Base-by-base conservation (phyloP, 768 basidiomycete genomes). In the Suillus tomentosus region DNA sequence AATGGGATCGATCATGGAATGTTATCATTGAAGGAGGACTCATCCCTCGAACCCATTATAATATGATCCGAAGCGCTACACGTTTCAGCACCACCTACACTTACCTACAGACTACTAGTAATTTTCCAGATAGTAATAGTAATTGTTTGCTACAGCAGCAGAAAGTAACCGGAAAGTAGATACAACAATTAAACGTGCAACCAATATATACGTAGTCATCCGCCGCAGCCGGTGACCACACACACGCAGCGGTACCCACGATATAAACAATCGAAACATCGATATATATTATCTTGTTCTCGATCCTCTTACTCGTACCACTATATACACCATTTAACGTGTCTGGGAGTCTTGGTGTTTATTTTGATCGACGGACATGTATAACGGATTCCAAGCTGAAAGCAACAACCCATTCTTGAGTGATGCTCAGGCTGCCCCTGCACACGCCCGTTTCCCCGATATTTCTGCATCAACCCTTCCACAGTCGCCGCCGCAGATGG, bases 341-440 rank as follows among this genome's bases (percentile, higher is more conserved):
- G 57, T 27, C 15, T 51, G 15, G 24, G 15, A 24, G n/a, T 37
- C 11, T 7, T 7, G 34, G 51, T 54, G 31, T 34, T 54, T 19
- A n/a, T 37, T 22, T 9, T 22, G 36, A 56, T 27, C 1, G 39
- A 40, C 56, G 17, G 27, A 31, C 42, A 58, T 58, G 57, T 58
- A 58, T 42, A 58, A 42, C 40, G 42, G 57, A 17, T 58, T 58
- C 27, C 57, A 42, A 58, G 57, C 57, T 58, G 57, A 58, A 6
- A 27, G 17, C 58, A 92, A 89, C 71, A 92, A 92, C 68, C 91
- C 91, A 0, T 92, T 92, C 76, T 77, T 87, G 70, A 79, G 81
- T 55, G 84, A 85, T 66, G 80, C 22, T 27, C 50, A 50, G 50
- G 8, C 84, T 1, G 66, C 79, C 37, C 78, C 79, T 55, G 74